Conservation (phyloP, 2,329 filamentous ascomycete species). For the Plectosphaerella cucumerina region DNA sequence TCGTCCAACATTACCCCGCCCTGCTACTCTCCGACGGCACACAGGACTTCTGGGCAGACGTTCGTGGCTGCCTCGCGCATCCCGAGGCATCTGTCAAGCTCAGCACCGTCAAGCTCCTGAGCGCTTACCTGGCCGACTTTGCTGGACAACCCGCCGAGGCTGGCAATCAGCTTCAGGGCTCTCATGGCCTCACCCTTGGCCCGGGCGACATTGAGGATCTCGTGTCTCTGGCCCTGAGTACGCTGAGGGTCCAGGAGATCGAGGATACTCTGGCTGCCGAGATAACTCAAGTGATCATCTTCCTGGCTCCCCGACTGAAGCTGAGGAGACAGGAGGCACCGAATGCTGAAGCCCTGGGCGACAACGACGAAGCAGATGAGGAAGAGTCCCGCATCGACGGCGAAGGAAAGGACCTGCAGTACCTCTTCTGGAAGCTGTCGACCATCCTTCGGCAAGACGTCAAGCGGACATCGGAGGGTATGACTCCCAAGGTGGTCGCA, state of each 20-base stretch:
- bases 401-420: conserved; percentile 49
- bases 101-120: conserved; percentile 68
- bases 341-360: conserved; percentile 37
- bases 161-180: conserved; percentile 61
- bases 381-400: conserved; percentile 21
- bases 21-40: conserved; percentile 57
- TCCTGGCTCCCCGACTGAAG: conserved; percentile 62
- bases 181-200: conserved; percentile 65
- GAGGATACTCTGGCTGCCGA: conserved; percentile 75
- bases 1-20: conserved; percentile 63
- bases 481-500: conserved; percentile 71
- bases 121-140: conserved; percentile 76
- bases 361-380: conserved; percentile 35
- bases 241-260: conserved; percentile 59
- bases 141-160: conserved; percentile 54
- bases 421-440: conserved; percentile 74
- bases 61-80: conserved; percentile 68
- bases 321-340: conserved; percentile 17
- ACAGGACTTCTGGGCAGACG: conserved; percentile 64
- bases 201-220: conserved; percentile 59
- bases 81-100: conserved; percentile 72
- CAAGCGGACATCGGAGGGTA: conserved; percentile 55
- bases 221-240: conserved; percentile 44
- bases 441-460: conserved; percentile 75
- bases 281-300: conserved; percentile 75